These are phyloP conservation scores for Clarkia xantiana DNA, from an alignment of 345 rosid species.

Conservation along the genomic window DNA sequence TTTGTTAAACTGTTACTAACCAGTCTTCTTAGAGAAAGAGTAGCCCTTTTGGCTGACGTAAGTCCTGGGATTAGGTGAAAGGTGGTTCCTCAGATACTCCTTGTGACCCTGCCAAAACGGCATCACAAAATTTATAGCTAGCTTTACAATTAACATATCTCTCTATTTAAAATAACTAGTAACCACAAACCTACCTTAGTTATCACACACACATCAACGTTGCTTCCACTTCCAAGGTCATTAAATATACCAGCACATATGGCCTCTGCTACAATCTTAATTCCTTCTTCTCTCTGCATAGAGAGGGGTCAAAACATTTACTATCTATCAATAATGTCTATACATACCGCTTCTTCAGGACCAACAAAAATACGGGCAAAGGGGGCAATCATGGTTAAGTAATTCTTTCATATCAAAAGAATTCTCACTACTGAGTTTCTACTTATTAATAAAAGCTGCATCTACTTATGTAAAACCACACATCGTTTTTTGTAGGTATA, in stretches of 20 bases:
- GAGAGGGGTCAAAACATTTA: no score
- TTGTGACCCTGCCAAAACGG: constrained; percentile 11
- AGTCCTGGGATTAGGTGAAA: constrained; percentile 16
- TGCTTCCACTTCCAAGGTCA: constrained; percentile 27
- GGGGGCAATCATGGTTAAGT: no score
- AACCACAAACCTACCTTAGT: constrained; percentile 8
- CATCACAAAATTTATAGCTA: background rate
- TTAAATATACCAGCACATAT: constrained; percentile 44
- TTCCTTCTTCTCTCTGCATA: constrained; percentile 16
- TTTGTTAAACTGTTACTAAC: constrained; percentile 2
- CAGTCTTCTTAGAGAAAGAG: constrained; percentile 12
- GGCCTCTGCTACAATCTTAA: constrained; percentile 15
- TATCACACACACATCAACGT: constrained; percentile 17
- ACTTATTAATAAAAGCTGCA: no score
- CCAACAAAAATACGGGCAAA: no score
- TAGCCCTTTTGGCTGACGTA: constrained; percentile 11
- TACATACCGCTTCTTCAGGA: no score
- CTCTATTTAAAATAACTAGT: no score
- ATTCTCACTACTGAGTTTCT: no score
- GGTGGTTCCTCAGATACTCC: constrained; percentile 17
- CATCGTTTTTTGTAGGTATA: no score
- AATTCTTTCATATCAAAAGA: no score
- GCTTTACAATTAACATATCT: background rate
- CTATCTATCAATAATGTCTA: no score
- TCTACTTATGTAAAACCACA: no score